Base-by-base conservation (phyloP, 2,329 filamentous ascomycete genomes). In the Trichophyton mentagrophytes region DNA sequence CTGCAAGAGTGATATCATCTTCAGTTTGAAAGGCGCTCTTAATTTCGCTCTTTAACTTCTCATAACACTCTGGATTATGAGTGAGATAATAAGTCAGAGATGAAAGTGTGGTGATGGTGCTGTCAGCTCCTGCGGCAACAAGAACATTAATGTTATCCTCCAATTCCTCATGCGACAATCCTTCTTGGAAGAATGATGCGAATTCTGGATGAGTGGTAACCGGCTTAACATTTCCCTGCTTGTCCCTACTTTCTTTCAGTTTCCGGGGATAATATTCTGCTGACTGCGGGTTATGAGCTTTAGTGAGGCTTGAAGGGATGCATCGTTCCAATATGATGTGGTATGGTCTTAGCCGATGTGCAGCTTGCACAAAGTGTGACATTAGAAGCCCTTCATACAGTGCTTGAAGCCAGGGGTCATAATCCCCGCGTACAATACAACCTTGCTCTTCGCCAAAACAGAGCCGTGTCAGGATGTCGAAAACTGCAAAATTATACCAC, bases 71-170 rank as follows among this genome's bases (percentile, higher is more conserved):
- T 0, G 85, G 84, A 66, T 85, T 82, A 67, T 85, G 85, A 40
- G 90, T 77, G 2, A 91, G 74, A 70, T 84, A 85, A 73, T 91
- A 91, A 67, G 91, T 88, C 0, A 90, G 80, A 4, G 84, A 79
- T 4, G 82, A 81, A 0, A 91, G 78, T 5, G 81, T 84, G 68
- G 91, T 91, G 42, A 87, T 88, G 0, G 88, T 92, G 0, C 88
- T 92, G 72, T 93, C 89, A 1, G 83, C 86, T 2, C 88, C 88
- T 0, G 88, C 88, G 56, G 40, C 64, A 64, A 11, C 59, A 40
- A 0, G 84, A 84, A 66, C 84, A 82, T 67, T 85, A 85, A 42
- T 90, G 77, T 3, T 91, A 73, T 70, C 84, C 85, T 73, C 91
- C 91, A 67, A 91, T 88, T 0, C 90, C 81, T 6, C 84, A 80